Evolutionary conservation across 2,329 filamentous ascomycete genomes (phyloP), one percentile per base, ranked within the genome.

Genomic region (Biscogniauxia marginata): DNA sequence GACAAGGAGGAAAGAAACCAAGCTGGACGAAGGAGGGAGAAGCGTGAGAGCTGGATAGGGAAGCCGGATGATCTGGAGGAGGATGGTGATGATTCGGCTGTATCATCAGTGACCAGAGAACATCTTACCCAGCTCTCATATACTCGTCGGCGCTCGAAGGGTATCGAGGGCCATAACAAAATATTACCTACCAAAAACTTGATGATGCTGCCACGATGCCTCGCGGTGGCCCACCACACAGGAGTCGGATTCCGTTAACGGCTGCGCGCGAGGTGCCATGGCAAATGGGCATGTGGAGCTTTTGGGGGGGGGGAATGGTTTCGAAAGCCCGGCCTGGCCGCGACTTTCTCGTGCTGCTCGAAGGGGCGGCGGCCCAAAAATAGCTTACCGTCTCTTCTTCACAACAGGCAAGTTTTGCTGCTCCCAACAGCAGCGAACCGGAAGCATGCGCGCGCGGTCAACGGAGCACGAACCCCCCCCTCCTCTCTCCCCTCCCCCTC

Each of bases 141-240:
- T 63, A 63, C 53, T 56, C 53, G 51, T 49, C 46, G 44, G 52
- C 44, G 44, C 49, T 50, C 49, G 44, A 51, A 16, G 53, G 11
- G 44, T 30, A 44, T 24, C 25, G 16, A 16, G 44, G 19, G 5
- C 19, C 52, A 53, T 46, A 51, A 49, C 24, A 61, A 61, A 52
- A 58, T 56, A 63, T 63, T 63, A 63, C 61, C 53, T 61, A 58
- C 18, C 53, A 61, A 49, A 62, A 63, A 63, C 54, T 46, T 59
- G 54, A 58, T 49, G 48, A 59, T 57, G 54, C 50, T 61, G 61
- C 56, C 60, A 63, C 61, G 61, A 59, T 56, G 49, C 54, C 55
- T 55, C 50, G 55, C 43, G 23, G 22, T 53, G 50, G 53, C 53
- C 48, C 54, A 52, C 51, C 45, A 21, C 46, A 49, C 49, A 22